These are phyloP conservation scores for Tetrahymena elliotti DNA, from an alignment of 73 alveolate species.

Conservation along the genomic window DNA sequence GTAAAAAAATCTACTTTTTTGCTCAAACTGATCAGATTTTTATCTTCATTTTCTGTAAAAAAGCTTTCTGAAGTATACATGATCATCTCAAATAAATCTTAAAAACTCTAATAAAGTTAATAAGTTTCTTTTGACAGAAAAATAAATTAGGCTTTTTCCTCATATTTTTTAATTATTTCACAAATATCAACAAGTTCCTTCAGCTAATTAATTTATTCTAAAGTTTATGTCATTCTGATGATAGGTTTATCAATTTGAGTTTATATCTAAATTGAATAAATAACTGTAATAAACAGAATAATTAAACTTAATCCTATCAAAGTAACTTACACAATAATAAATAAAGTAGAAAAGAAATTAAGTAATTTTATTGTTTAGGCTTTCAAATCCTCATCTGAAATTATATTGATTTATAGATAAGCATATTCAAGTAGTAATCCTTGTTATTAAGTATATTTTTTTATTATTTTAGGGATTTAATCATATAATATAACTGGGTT, in stretches of 20 bases:
- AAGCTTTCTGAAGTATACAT: neutral
- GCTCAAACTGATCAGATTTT: neutral
- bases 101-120: neutral
- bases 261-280: neutral
- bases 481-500: neutral
- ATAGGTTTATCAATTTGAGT: neutral
- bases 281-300: neutral
- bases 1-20: neutral
- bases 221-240: neutral
- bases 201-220: neutral
- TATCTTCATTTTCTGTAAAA: neutral
- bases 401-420: neutral
- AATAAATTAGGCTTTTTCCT: neutral
- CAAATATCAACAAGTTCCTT: neutral
- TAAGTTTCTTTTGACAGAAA: neutral
- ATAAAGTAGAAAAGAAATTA: neutral
- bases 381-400: neutral
- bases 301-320: neutral
- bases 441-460: neutral
- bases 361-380: neutral
- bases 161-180: no score
- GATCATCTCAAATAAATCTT: neutral
- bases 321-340: neutral
- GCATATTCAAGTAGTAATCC: neutral
- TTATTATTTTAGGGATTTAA: neutral